Percentiles rank a stretch among this genome's conserved stretches.
phyloP scores from a whole-genome alignment of 108 stramenopile genomes.

The Conticribra weissflogii region DNA sequence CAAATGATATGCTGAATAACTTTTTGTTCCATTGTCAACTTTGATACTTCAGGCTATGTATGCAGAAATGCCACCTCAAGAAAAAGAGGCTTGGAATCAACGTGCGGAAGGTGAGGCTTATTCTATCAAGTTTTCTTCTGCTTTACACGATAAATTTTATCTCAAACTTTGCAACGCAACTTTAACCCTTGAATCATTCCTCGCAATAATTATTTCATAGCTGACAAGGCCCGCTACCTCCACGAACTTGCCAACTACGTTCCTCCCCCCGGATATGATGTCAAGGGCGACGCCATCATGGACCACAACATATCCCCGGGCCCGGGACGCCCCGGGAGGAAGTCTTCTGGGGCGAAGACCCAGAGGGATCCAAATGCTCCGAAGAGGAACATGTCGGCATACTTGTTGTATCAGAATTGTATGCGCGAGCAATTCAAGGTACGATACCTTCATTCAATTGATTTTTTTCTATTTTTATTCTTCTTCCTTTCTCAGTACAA shows the following conservation, averaged over 20 bases:
- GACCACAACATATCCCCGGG: slow-evolving; percentile 41
- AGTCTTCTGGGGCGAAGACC: slow-evolving; percentile 46
- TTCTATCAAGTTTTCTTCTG: too few relatives aligned
- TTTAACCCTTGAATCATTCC: too few relatives aligned
- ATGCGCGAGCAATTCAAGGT: slow-evolving; percentile 89
- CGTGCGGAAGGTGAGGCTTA: too few relatives aligned
- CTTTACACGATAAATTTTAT: too few relatives aligned
- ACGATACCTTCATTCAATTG: neutral
- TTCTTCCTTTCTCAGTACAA: neutral
- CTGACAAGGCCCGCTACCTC: slow-evolving; percentile 84
- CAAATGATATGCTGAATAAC: too few relatives aligned
- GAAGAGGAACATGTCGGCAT: slow-evolving; percentile 88
- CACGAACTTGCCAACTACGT: slow-evolving; percentile 75
- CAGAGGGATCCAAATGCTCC: slow-evolving; percentile 88
- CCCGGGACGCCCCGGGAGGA: slow-evolving; percentile 14
- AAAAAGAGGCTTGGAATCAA: slow-evolving; percentile 80
- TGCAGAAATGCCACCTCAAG: slow-evolving; percentile 69
- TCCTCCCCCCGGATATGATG: slow-evolving; percentile 81
- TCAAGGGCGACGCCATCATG: slow-evolving; percentile 83
- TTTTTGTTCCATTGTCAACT: too few relatives aligned
- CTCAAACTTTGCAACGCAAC: too few relatives aligned
- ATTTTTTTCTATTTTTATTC: neutral
- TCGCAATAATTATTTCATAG: too few relatives aligned
- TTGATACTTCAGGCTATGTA: too few relatives aligned
- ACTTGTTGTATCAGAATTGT: slow-evolving; percentile 87